These are phyloP conservation scores for Theileria annulata DNA, from an alignment of 169 alveolate species.

Conservation along the genomic window DNA sequence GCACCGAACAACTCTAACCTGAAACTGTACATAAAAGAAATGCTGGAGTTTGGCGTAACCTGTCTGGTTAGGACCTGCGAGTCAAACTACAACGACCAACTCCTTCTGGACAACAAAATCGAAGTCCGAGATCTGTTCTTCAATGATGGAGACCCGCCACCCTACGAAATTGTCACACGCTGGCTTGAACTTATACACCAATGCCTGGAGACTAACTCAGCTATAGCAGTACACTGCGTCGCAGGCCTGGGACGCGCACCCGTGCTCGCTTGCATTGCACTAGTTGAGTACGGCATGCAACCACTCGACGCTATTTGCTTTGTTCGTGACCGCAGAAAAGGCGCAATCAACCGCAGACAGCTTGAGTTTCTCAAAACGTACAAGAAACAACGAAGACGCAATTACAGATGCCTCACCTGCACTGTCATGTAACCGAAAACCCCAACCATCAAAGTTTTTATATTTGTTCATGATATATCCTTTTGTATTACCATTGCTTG, in stretches of 20 bases:
- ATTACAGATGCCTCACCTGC: background rate
- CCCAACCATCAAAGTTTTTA: background rate
- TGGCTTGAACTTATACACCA: constrained; percentile 83
- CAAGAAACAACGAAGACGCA: constrained; percentile 47
- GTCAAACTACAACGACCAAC: constrained; percentile 78
- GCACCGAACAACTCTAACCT: constrained; percentile 86
- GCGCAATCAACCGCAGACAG: constrained; percentile 81
- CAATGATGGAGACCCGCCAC: constrained; percentile 91
- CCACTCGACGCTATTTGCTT: constrained; percentile 86
- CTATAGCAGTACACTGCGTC: constrained; percentile 92
- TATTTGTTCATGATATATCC: background rate
- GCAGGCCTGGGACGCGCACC: constrained; percentile 94
- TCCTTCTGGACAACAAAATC: constrained; percentile 73
- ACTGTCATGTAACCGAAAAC: constrained; percentile 64
- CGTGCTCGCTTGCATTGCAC: constrained; percentile 86
- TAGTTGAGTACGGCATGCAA: constrained; percentile 88
- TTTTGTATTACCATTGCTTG: background rate
- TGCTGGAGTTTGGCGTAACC: constrained; percentile 80
- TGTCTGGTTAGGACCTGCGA: constrained; percentile 90
- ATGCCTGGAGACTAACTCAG: constrained; percentile 73
- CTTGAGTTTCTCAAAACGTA: constrained; percentile 72
- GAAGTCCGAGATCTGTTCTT: constrained; percentile 81
- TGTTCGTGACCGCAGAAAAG: constrained; percentile 85
- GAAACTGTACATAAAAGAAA: constrained; percentile 78
- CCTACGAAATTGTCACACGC: constrained; percentile 77